phyloP scores from a whole-genome alignment of 352 stramenopile genomes.

The Pythium phragmiticola region DNA sequence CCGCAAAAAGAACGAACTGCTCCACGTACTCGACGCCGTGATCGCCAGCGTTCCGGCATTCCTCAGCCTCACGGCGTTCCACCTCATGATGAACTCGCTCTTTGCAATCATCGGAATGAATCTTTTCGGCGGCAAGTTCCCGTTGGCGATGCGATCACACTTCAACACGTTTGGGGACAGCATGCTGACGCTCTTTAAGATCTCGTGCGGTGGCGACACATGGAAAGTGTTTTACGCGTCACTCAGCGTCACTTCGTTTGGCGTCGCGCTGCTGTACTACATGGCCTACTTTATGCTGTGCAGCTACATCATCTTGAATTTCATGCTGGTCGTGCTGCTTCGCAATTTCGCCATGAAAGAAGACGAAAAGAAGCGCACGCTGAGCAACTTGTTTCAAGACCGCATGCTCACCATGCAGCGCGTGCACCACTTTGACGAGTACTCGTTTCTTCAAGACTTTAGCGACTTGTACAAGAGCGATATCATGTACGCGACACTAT shows the following conservation, averaged over 20 bases:
- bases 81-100: conserved; percentile 66
- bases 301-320: conserved; percentile 74
- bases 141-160: conserved; percentile 61
- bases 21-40: conserved; percentile 70
- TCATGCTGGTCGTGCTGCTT: conserved; percentile 84
- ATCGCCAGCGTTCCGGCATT: conserved; percentile 68
- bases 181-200: conserved; percentile 86
- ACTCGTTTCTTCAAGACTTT: conserved; percentile 73
- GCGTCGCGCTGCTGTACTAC: conserved; percentile 66
- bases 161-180: conserved; percentile 86
- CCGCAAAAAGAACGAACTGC: conserved; percentile 70
- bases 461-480: conserved; percentile 71
- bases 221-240: conserved; percentile 82
- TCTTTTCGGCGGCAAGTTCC: conserved; percentile 76
- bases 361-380: conserved; percentile 68
- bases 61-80: conserved; percentile 56
- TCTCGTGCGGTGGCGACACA: conserved; percentile 76
- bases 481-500: conserved; percentile 75
- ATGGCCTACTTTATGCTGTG: conserved; percentile 71
- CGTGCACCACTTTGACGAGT: conserved; percentile 78
- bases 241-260: conserved; percentile 54
- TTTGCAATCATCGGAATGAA: conserved; percentile 87
- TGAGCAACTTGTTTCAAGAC: conserved; percentile 75
- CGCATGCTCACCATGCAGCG: conserved; percentile 78
- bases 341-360: conserved; percentile 86